Base-by-base conservation (phyloP, 176 grass and related monocot species). In the Calamus simplicifolius region DNA sequence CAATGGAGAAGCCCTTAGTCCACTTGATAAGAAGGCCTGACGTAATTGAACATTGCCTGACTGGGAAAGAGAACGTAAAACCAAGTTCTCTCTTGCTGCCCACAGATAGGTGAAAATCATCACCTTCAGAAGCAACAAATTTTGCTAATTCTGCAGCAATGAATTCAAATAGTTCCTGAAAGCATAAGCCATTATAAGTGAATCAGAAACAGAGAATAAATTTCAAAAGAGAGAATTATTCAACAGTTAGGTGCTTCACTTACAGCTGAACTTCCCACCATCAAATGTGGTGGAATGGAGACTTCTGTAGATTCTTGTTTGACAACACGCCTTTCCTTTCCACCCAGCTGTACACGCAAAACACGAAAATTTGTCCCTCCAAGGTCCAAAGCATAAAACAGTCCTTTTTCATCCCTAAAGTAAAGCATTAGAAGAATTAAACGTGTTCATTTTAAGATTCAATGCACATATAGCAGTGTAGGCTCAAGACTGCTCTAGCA, bases 21-120 rank as follows among this genome's bases (percentile, higher is more conserved):
- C 92, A 90, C 73, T 90, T 90, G 53, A 90, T 79, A 68, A 88
- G 86, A n/a, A 64, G 80, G 17, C 87, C 92, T 0, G 83, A 79
- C 31, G 83, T 61, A 66, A 90, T 27, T 6, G 86, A 96, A 16
- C 27, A 68, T 51, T 96, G 92, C 54, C 75, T 87, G 64, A 90
- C 81, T n/a, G 92, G 83, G 78, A 96, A 96, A 29, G 92, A 96
- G 70, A 96, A 96, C 18, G 87, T 96, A 65, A 96, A 96, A 15
- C 83, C 92, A 19, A 96, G 43, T 35, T 96, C 83, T 53, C 78
- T 52, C 70, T 70, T 73, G 61, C 79, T 89, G 51, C 54, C 64
- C 0, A 69, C 79, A 31, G 58, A 56, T 1, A 53, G 14, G n/a
- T 74, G 57, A 17, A 54, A 50, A 52, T 68, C 68, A 55, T 74